phyloP scores from a whole-genome alignment of 2,329 filamentous ascomycete genomes.

The Penicillium sp. region DNA sequence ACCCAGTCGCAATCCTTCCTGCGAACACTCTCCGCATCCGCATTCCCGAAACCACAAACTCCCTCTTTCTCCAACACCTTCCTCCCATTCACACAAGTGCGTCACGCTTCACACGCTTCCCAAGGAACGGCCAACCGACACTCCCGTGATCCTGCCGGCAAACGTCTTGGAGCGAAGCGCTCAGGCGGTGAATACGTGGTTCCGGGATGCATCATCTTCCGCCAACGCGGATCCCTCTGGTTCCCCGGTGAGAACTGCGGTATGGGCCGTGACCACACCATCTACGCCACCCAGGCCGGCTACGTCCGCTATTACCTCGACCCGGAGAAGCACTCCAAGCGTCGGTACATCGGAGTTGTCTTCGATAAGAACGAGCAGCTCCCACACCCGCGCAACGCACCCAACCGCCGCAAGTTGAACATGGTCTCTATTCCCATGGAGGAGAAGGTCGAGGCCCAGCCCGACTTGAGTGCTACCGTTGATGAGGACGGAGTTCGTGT shows the following conservation, averaged over 20 bases:
- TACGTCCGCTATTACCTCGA: conserved; percentile 98
- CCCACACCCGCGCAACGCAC: conserved; percentile 72
- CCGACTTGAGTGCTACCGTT: conserved; percentile 27
- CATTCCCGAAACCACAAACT: conserved; percentile 27
- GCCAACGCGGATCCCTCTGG: conserved; percentile 92
- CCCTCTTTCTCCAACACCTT: conserved; percentile 32
- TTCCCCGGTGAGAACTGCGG: conserved; percentile 92
- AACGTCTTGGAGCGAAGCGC: conserved; percentile 93
- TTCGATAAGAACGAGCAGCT: conserved; percentile 80
- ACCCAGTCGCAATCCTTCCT: conserved; percentile 33
- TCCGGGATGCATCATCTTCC: conserved; percentile 96
- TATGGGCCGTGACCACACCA: conserved; percentile 95
- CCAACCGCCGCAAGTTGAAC: conserved; percentile 72
- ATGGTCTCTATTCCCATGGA: conserved; percentile 59
- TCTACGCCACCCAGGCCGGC: conserved; percentile 79
- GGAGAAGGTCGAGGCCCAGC: conserved; percentile 19
- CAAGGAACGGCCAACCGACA: conserved; percentile 68
- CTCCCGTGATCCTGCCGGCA: conserved; percentile 70
- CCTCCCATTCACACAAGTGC: conserved; percentile 49
- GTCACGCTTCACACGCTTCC: conserved; percentile 65
- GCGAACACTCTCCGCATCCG: conserved; percentile 30
- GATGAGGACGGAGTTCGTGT: conserved; percentile 28
- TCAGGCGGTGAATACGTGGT: conserved; percentile 91
- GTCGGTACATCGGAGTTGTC: conserved; percentile 92
- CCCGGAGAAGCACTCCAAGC: conserved; percentile 74